Percentiles rank a stretch among this genome's conserved stretches.
Evolutionary conservation across 371 early-diverging fungal species (phyloP).

Genomic region (Mucor lusitanicus): DNA sequence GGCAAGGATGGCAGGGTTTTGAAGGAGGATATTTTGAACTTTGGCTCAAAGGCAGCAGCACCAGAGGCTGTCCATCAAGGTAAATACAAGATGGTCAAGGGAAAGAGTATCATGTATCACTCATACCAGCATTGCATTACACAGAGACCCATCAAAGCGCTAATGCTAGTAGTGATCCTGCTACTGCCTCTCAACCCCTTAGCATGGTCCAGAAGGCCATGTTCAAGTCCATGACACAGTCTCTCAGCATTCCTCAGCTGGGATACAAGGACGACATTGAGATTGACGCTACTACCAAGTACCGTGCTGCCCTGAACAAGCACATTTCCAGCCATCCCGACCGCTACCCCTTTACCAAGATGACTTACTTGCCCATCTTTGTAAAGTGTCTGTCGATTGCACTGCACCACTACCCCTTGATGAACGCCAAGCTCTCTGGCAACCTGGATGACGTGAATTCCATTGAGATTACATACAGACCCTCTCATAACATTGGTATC

Average conservation of each 20-base stretch:
- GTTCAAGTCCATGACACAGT: slow-evolving; percentile 95
- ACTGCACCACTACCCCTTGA: slow-evolving; percentile 80
- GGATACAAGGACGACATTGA: slow-evolving; percentile 92
- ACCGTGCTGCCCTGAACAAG: slow-evolving; percentile 72
- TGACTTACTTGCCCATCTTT: slow-evolving; percentile 94
- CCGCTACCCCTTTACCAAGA: slow-evolving; percentile 68
- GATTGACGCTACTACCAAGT: slow-evolving; percentile 67
- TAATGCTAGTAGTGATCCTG: background rate
- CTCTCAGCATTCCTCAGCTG: slow-evolving; percentile 93
- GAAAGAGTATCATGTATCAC: background rate
- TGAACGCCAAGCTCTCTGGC: slow-evolving; percentile 77
- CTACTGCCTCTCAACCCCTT: slow-evolving; percentile 50
- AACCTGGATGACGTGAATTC: slow-evolving; percentile 45
- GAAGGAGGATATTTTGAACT: slow-evolving; percentile 88
- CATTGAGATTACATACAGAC: slow-evolving; percentile 71
- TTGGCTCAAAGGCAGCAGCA: slow-evolving; percentile 19
- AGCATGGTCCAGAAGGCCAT: slow-evolving; percentile 92
- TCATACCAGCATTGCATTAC: background rate
- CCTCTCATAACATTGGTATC: slow-evolving; percentile 89
- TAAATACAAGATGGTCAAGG: slow-evolving; percentile 22
- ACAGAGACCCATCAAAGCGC: background rate
- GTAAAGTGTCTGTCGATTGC: slow-evolving; percentile 92
- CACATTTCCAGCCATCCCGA: slow-evolving; percentile 41
- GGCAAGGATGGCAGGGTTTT: slow-evolving; percentile 88
- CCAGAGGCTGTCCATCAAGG: background rate